Conservation (phyloP, 306 rosid genomes). For the Prunus padus region DNA sequence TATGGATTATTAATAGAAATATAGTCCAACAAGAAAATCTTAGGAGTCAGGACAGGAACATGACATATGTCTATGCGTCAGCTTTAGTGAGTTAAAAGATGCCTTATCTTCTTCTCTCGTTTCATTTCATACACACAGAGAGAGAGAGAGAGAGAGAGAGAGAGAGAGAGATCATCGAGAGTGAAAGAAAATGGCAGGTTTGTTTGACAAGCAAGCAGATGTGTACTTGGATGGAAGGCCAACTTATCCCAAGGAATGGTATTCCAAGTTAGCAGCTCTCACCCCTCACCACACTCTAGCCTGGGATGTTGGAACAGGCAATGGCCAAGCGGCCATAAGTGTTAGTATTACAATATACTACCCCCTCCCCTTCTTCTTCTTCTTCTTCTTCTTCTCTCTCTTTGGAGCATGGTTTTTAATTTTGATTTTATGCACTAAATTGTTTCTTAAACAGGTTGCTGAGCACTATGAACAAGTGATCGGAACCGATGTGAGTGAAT, state of each 20-base stretch:
- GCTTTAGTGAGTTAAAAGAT: too few species aligned
- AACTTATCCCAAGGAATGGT: conserved; percentile 38
- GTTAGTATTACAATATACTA: conserved; percentile 1
- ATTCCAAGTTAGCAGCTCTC: conserved; percentile 36
- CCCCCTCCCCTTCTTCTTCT: too few species aligned
- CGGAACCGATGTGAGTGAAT: conserved; percentile 32
- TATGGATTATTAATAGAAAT: too few species aligned
- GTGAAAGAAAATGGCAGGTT: conserved; percentile 28
- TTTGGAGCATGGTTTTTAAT: not conserved
- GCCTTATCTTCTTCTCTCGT: too few species aligned
- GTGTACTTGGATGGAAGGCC: conserved; percentile 30
- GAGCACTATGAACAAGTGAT: conserved; percentile 33
- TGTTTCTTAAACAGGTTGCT: conserved; percentile 19
- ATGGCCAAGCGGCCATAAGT: conserved; percentile 38
- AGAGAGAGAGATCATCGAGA: too few species aligned
- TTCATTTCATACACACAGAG: too few species aligned
- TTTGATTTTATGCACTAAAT: not conserved
- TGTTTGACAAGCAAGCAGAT: conserved; percentile 28
- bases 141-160: too few species aligned
- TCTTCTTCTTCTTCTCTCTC: too few species aligned
- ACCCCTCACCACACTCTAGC: conserved; percentile 32
- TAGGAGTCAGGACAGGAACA: too few species aligned
- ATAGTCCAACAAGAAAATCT: too few species aligned
- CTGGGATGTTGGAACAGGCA: conserved; percentile 45
- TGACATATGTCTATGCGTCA: too few species aligned